A percentile compares a stretch with the other conserved stretches of the same genome.
Conservation (phyloP, 2,329 filamentous ascomycete genomes). For the Botrytis fabae region DNA sequence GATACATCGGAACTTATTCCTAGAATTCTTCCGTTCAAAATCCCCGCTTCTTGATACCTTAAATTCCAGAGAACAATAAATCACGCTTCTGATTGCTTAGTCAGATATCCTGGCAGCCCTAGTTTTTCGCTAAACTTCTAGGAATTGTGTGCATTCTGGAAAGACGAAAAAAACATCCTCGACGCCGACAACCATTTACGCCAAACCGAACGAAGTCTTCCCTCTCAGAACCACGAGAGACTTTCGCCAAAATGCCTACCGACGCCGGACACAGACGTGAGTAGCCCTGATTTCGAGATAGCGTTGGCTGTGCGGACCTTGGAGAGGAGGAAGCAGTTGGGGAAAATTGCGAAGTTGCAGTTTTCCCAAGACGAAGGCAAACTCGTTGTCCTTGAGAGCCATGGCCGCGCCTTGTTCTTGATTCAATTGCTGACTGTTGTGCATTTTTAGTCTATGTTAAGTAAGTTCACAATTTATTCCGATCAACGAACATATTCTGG, state of each 20-base stretch:
- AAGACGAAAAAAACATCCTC: constrained; percentile 34
- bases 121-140: constrained; percentile 22
- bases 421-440: constrained; percentile 38
- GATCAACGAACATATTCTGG: constrained; percentile 1
- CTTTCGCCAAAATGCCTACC: constrained; percentile 76
- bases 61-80: background rate
- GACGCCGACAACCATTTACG: constrained; percentile 33
- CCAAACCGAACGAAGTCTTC: constrained; percentile 38
- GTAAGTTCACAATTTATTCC: constrained; percentile 57
- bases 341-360: background rate
- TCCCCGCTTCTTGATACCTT: background rate
- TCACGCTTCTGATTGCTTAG: background rate
- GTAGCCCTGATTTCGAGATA: constrained; percentile 45
- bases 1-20: constrained; percentile 9
- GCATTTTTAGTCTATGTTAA: constrained; percentile 75
- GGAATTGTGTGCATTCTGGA: constrained; percentile 10
- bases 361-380: background rate
- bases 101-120: constrained; percentile 13
- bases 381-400: background rate
- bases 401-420: background rate
- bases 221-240: constrained; percentile 49
- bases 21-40: background rate
- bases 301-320: background rate
- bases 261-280: constrained; percentile 87
- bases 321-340: background rate